Evolutionary conservation across 2,329 filamentous ascomycete genomes (phyloP).

Genomic region (Drechslerella dactyloides): DNA sequence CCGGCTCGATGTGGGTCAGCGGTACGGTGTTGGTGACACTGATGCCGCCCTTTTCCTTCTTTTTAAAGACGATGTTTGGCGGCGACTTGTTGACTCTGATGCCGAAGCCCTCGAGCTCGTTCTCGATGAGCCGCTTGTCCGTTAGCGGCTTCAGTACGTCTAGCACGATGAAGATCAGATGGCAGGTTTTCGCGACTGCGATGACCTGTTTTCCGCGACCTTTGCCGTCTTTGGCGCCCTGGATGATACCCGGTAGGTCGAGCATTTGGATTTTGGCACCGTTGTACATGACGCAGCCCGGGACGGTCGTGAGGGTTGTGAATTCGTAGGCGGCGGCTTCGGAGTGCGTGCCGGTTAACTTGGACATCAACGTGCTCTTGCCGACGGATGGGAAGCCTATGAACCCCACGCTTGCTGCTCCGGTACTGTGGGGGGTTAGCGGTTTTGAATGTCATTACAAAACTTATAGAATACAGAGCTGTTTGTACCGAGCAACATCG

Average conservation of each 20-base stretch:
- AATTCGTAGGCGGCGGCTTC: constrained; percentile 98
- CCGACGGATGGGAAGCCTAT: constrained; percentile 98
- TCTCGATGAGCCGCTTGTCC: constrained; percentile 94
- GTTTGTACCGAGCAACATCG: constrained; percentile 73
- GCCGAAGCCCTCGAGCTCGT: constrained; percentile 93
- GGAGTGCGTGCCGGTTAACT: constrained; percentile 92
- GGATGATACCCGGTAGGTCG: constrained; percentile 97
- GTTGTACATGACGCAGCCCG: constrained; percentile 94
- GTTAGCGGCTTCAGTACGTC: constrained; percentile 98
- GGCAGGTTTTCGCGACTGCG: constrained; percentile 97
- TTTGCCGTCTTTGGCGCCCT: constrained; percentile 97
- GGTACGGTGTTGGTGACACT: constrained; percentile 95
- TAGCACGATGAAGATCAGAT: constrained; percentile 97
- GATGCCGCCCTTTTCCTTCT: constrained; percentile 98
- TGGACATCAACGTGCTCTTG: constrained; percentile 97
- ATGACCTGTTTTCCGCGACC: constrained; percentile 98
- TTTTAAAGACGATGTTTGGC: constrained; percentile 98
- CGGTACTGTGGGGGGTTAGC: constrained; percentile 67
- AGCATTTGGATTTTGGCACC: constrained; percentile 98
- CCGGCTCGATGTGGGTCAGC: constrained; percentile 87
- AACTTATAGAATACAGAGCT: neutral
- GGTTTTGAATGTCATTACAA: no score
- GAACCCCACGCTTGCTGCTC: constrained; percentile 95
- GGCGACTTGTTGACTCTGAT: constrained; percentile 97
- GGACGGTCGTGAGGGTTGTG: constrained; percentile 94